Evolutionary conservation across 169 alveolate species (phyloP).

Genomic region (Plasmodium chabaudi): DNA sequence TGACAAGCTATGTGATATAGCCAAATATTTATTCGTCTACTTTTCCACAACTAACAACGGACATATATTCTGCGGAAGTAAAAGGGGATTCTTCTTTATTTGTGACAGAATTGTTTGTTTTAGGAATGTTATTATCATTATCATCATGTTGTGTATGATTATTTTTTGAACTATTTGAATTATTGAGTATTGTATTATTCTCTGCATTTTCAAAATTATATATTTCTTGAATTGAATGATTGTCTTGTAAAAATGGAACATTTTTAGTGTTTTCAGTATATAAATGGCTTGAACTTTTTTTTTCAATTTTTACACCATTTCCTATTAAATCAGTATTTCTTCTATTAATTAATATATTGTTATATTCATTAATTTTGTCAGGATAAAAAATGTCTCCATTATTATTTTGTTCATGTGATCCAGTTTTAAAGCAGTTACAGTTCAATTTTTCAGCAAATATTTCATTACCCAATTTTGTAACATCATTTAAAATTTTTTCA

Average conservation of each 20-base stretch:
- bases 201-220: neutral
- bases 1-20: too few relatives aligned
- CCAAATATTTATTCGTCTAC: neutral
- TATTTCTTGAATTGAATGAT: neutral
- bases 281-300: conserved; percentile 33
- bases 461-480: conserved; percentile 36
- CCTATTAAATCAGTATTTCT: neutral
- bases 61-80: conserved; percentile 45
- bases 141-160: too few relatives aligned
- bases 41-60: conserved; percentile 33
- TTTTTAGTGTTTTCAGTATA: conserved; percentile 32
- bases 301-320: neutral
- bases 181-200: neutral
- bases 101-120: neutral
- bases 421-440: conserved; percentile 2
- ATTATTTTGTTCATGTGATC: neutral
- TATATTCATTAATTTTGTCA: neutral
- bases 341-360: neutral
- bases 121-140: neutral
- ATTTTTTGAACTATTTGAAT: too few relatives aligned
- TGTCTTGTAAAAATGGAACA: neutral
- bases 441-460: conserved; percentile 18
- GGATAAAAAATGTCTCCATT: neutral
- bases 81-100: neutral
- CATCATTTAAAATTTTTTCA: neutral